A percentile compares a stretch with the other conserved stretches of the same genome.
Evolutionary conservation across 352 stramenopile species (phyloP).

Genomic region (Phytophthora cryptogea): DNA sequence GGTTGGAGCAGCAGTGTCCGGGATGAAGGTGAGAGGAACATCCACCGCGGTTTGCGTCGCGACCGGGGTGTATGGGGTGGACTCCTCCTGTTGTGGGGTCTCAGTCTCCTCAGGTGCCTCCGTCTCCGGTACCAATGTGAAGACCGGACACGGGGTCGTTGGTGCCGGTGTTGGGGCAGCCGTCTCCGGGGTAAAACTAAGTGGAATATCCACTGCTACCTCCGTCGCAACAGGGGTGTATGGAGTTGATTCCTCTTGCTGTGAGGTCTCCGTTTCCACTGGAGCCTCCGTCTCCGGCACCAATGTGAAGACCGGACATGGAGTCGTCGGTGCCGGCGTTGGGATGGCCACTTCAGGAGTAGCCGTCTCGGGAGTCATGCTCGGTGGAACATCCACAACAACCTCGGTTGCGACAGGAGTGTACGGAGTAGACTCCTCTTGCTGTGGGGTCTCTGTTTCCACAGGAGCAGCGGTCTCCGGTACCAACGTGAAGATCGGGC

Average conservation of each 20-base stretch:
- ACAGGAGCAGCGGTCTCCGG: slow-evolving; percentile 6
- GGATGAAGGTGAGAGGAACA: slow-evolving; percentile 1
- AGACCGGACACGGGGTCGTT: slow-evolving; percentile 15
- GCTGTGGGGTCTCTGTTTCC: no score
- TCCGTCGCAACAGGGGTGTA: not conserved
- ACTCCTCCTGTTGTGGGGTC: no score
- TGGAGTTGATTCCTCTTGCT: not conserved
- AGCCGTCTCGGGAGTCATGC: not conserved
- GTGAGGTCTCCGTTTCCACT: no score
- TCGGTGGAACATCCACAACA: not conserved
- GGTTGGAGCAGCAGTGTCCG: not conserved
- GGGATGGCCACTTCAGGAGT: slow-evolving; percentile 1
- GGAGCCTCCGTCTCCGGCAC: slow-evolving; percentile 15
- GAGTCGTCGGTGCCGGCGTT: slow-evolving; percentile 8
- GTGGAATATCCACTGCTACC: not conserved
- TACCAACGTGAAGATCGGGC: slow-evolving; percentile 18
- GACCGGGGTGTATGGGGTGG: not conserved
- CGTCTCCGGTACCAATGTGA: slow-evolving; percentile 22
- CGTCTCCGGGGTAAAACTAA: not conserved
- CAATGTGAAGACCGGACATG: slow-evolving; percentile 19
- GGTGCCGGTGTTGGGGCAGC: not conserved
- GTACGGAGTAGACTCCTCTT: not conserved
- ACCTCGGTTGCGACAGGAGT: slow-evolving; percentile 13
- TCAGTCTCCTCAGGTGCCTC: not conserved
- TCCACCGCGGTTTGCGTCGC: not conserved